Percentiles rank a stretch among this genome's conserved stretches.
phyloP scores from a whole-genome alignment of 2,329 filamentous ascomycete species.

The Fusarium bulbicola region DNA sequence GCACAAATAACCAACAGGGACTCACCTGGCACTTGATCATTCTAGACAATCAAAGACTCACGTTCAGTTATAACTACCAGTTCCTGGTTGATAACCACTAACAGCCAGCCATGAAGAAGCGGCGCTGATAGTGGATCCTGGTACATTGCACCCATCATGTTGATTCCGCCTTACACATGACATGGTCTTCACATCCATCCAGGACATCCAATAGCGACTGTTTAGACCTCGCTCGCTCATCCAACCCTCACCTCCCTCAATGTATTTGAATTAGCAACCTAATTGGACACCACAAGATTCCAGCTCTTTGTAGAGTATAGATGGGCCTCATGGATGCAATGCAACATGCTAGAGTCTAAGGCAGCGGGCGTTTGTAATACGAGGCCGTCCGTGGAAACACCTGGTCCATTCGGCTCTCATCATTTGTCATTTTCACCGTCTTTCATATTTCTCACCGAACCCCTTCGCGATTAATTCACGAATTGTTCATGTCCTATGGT shows the following conservation, averaged over 20 bases:
- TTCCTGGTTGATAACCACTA: neutral
- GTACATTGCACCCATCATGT: conserved; percentile 3
- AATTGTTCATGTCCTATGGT: neutral
- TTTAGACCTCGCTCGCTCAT: conserved; percentile 10
- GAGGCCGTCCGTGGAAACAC: neutral
- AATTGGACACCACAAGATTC: neutral
- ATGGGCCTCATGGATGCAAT: neutral
- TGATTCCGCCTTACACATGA: conserved; percentile 15
- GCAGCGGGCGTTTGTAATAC: neutral
- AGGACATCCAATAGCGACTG: neutral
- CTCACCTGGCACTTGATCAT: neutral
- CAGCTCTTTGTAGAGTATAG: neutral
- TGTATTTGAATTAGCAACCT: neutral
- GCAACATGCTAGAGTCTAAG: neutral
- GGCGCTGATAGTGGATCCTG: neutral
- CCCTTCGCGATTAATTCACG: neutral
- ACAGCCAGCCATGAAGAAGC: neutral
- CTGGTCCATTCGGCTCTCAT: neutral
- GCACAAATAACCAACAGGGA: conserved; percentile 6
- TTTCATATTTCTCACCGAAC: neutral
- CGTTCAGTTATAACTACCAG: neutral
- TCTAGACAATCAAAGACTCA: neutral
- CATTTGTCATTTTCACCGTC: neutral
- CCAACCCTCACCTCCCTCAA: neutral
- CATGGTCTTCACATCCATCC: conserved; percentile 9